Percentiles rank a stretch among this genome's conserved stretches.
Evolutionary conservation across 2,329 filamentous ascomycete species (phyloP).

Genomic region (Epichloe brachyelytri): DNA sequence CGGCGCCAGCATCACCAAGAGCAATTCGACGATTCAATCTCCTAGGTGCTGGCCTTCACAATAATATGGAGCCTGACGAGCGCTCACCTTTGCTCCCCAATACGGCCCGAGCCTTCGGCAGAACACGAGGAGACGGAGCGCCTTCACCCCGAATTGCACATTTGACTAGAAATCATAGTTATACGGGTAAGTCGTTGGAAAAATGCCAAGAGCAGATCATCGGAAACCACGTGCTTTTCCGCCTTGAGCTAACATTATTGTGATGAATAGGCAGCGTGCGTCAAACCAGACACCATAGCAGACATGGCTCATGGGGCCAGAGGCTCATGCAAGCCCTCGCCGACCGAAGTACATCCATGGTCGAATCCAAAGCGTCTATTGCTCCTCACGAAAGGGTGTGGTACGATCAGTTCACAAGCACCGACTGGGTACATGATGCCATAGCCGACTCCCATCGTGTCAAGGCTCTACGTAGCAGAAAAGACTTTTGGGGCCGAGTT

Average conservation of each 20-base stretch:
- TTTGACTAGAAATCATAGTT: conserved; percentile 30
- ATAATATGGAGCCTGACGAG: conserved; percentile 26
- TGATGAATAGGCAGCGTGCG: conserved; percentile 22
- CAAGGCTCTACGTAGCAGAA: conserved; percentile 67
- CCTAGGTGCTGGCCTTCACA: conserved; percentile 14
- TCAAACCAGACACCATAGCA: conserved; percentile 37
- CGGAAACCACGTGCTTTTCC: neutral
- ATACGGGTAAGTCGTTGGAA: conserved; percentile 21
- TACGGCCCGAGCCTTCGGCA: conserved; percentile 27
- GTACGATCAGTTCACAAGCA: conserved; percentile 98
- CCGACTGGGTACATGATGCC: conserved; percentile 95
- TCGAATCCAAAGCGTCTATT: conserved; percentile 52
- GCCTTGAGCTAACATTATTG: neutral
- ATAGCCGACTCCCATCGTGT: conserved; percentile 88
- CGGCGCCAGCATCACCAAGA: conserved; percentile 22
- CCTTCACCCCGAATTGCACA: conserved; percentile 15
- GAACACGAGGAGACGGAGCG: conserved; percentile 26
- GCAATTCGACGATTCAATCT: conserved; percentile 16
- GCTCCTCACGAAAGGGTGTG: conserved; percentile 79
- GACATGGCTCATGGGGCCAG: conserved; percentile 44
- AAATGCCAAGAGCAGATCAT: neutral
- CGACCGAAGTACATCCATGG: conserved; percentile 43
- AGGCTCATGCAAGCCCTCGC: conserved; percentile 50
- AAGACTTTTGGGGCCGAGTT: conserved; percentile 72
- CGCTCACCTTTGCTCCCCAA: conserved; percentile 28